phyloP scores from a whole-genome alignment of 2,329 filamentous ascomycete species.

The Phaeosphaeriaceae sp. region DNA sequence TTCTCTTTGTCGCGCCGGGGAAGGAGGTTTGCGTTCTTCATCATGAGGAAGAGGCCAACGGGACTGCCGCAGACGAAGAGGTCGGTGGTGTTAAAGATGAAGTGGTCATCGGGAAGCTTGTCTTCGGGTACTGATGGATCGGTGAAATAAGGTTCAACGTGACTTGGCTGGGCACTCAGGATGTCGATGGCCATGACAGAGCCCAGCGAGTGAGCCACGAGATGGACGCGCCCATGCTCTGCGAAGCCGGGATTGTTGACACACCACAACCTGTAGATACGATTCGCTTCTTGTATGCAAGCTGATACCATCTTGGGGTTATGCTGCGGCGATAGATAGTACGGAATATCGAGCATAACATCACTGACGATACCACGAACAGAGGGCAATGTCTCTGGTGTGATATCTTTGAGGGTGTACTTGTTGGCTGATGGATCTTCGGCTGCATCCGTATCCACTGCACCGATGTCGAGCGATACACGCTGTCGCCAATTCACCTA shows the following conservation, averaged over 20 bases:
- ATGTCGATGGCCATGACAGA: constrained; percentile 95
- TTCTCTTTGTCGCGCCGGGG: constrained; percentile 81
- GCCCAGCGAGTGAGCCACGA: constrained; percentile 92
- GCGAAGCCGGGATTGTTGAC: constrained; percentile 88
- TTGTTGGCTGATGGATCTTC: constrained; percentile 66
- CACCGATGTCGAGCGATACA: constrained; percentile 82
- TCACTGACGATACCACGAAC: constrained; percentile 93
- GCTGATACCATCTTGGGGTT: constrained; percentile 94
- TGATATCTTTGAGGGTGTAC: constrained; percentile 84
- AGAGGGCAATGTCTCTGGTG: constrained; percentile 85
- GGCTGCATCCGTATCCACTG: constrained; percentile 58
- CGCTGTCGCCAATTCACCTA: constrained; percentile 88
- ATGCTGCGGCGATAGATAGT: constrained; percentile 90
- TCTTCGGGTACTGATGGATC: constrained; percentile 48
- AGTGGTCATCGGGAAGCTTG: constrained; percentile 61
- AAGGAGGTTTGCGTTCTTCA: constrained; percentile 75
- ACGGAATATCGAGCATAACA: constrained; percentile 98
- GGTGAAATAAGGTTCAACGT: constrained; percentile 58
- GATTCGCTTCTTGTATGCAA: constrained; percentile 87
- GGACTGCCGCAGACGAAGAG: constrained; percentile 91
- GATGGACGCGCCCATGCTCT: constrained; percentile 81
- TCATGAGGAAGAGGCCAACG: constrained; percentile 87
- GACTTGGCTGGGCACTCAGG: constrained; percentile 85
- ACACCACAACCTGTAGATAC: constrained; percentile 96
- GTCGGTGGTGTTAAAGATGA: constrained; percentile 91